Percentiles rank a stretch among this genome's conserved stretches.
phyloP scores from a whole-genome alignment of 495 filamentous ascomycete species.

The Hypoxylon intermedium region DNA sequence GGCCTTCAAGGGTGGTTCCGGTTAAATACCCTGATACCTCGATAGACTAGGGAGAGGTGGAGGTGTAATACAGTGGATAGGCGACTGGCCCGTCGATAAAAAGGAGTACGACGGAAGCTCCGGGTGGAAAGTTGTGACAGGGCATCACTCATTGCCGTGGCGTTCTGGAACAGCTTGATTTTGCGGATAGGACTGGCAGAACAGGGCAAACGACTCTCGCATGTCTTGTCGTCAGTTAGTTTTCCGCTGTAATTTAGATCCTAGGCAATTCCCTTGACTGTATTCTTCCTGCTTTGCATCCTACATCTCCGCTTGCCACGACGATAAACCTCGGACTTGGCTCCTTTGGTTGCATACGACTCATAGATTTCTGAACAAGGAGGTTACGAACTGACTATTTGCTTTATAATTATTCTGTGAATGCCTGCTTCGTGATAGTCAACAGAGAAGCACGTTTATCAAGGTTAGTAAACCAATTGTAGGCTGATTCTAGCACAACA shows the following conservation, averaged over 20 bases:
- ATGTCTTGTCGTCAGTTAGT: conserved; percentile 42
- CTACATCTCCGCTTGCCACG: conserved; percentile 46
- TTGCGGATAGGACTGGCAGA: conserved; percentile 40
- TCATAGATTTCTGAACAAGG: conserved; percentile 52
- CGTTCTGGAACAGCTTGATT: conserved; percentile 54
- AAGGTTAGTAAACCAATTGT: background rate
- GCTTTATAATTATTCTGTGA: background rate
- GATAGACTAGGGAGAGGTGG: conserved; percentile 43
- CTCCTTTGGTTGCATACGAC: conserved; percentile 50
- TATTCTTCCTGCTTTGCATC: conserved; percentile 56
- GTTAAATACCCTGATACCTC: conserved; percentile 62
- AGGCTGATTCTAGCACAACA: background rate
- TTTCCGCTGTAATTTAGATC: conserved; percentile 69
- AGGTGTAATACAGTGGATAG: conserved; percentile 43
- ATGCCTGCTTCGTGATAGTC: background rate
- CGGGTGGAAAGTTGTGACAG: conserved; percentile 49
- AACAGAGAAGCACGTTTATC: too few species aligned
- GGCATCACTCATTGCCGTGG: conserved; percentile 54
- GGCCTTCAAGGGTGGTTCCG: conserved; percentile 93
- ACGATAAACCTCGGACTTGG: conserved; percentile 38
- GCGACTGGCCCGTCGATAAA: conserved; percentile 44
- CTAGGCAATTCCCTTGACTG: conserved; percentile 62
- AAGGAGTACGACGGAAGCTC: conserved; percentile 44
- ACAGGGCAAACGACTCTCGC: conserved; percentile 35
- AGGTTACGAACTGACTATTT: conserved; percentile 33